phyloP scores from a whole-genome alignment of 2,329 filamentous ascomycete species.

The Colletotrichum brevisporum region DNA sequence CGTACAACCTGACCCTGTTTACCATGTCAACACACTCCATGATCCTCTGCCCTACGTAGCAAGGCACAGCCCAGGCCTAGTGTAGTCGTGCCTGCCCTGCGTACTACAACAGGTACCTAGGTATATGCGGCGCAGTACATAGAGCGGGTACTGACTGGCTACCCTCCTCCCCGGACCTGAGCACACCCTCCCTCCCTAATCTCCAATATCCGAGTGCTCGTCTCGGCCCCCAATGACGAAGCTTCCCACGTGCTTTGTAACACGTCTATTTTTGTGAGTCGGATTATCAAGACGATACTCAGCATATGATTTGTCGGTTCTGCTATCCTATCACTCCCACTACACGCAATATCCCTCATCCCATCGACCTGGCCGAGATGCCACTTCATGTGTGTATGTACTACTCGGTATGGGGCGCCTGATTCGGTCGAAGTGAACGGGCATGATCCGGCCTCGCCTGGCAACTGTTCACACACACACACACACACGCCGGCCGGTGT shows the following conservation, averaged over 20 bases:
- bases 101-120: too few species aligned
- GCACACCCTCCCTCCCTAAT: too few species aligned
- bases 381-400: slow-evolving; percentile 7
- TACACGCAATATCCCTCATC: slow-evolving; percentile 1
- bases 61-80: background rate
- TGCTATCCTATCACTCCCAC: background rate
- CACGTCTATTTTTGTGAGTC: slow-evolving; percentile 36
- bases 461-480: background rate
- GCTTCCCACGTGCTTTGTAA: slow-evolving; percentile 40
- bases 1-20: too few species aligned
- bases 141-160: slow-evolving; percentile 4
- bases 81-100: background rate
- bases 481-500: too few species aligned
- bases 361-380: background rate
- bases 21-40: too few species aligned
- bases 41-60: background rate
- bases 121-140: slow-evolving; percentile 12
- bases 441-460: background rate
- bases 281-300: slow-evolving; percentile 32
- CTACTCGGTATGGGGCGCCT: background rate
- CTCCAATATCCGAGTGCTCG: background rate
- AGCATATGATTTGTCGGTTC: slow-evolving; percentile 16
- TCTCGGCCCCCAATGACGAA: slow-evolving; percentile 37
- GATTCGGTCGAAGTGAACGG: background rate
- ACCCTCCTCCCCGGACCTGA: too few species aligned